Percentiles rank a stretch among this genome's conserved stretches.
phyloP scores from a whole-genome alignment of 495 filamentous ascomycete species.

The Xylaria nigripes region DNA sequence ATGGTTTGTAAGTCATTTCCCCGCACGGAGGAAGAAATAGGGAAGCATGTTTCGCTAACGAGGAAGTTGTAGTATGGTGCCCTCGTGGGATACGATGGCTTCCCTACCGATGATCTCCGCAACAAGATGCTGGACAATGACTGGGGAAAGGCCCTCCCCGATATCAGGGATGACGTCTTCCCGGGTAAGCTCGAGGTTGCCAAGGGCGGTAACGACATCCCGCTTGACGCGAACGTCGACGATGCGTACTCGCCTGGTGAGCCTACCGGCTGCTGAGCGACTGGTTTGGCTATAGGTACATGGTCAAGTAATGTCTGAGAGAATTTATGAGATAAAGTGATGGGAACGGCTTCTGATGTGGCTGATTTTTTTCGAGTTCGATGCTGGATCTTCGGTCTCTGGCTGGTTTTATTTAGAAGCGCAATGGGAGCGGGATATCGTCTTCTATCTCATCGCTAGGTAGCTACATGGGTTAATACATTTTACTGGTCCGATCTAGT shows the following conservation, averaged over 20 bases:
- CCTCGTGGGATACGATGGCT: background rate
- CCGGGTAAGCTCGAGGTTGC: background rate
- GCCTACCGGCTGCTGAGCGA: background rate
- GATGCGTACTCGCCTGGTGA: background rate
- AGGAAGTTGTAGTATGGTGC: background rate
- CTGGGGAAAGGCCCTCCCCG: conserved; percentile 10
- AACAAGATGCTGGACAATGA: conserved; percentile 7
- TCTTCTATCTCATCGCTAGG: no score
- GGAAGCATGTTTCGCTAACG: background rate
- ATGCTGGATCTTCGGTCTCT: no score
- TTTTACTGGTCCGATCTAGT: no score
- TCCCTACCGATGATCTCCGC: conserved; percentile 4
- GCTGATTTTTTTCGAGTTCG: no score
- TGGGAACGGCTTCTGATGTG: no score
- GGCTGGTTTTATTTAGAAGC: no score
- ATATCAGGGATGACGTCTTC: conserved; percentile 1
- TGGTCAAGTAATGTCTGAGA: no score
- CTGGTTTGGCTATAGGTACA: no score
- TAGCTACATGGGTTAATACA: no score
- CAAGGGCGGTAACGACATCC: conserved; percentile 5
- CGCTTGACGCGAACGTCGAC: background rate
- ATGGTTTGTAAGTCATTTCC: conserved; percentile 11
- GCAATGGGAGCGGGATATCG: no score
- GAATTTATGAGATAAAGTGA: no score
- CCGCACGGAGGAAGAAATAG: background rate